Evolutionary conservation across 139 green algal genomes (phyloP), one percentile per base, ranked within the genome.

Genomic region (Ettlia oleoabundans): DNA sequence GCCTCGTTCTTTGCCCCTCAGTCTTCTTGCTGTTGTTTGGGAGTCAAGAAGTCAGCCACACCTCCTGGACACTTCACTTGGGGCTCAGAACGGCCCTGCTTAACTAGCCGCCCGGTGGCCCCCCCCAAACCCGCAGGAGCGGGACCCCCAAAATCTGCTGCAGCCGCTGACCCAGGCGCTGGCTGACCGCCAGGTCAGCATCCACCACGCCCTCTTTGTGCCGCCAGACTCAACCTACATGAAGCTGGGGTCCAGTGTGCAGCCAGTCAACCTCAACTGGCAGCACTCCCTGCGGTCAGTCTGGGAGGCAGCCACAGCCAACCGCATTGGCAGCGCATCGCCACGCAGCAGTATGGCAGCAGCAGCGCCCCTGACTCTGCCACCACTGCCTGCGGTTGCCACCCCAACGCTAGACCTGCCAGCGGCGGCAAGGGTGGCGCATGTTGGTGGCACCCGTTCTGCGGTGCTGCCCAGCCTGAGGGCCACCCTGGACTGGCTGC

Each of bases 71-170:
- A n/a, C n/a, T n/a, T n/a, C n/a, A n/a, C n/a, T n/a, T n/a, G n/a
- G n/a, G n/a, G n/a, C n/a, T n/a, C n/a, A n/a, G n/a, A n/a, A n/a
- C n/a, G n/a, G n/a, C n/a, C n/a, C n/a, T n/a, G n/a, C n/a, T n/a
- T n/a, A n/a, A n/a, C n/a, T n/a, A n/a, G n/a, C n/a, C n/a, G n/a
- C n/a, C n/a, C n/a, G n/a, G n/a, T n/a, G n/a, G n/a, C 61, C 61
- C 8, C 21, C 61, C 10, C 8, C 61, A 38, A 15, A 2, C 61
- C n/a, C 64, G 67, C 85, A 93, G 64, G 95, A 98, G 78, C 87
- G 96, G 0, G 92, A 98, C 58, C 96, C 96, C 0, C 71, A 80
- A 24, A 76, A 82, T 35, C 88, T 99, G 78, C 84, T 99, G 72
- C 63, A 84, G 0, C 86, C 86, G 30, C 89, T 99, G 33, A 52